Evolutionary conservation across 441 rosid species (phyloP).

Genomic region (Oxalis stricta): DNA sequence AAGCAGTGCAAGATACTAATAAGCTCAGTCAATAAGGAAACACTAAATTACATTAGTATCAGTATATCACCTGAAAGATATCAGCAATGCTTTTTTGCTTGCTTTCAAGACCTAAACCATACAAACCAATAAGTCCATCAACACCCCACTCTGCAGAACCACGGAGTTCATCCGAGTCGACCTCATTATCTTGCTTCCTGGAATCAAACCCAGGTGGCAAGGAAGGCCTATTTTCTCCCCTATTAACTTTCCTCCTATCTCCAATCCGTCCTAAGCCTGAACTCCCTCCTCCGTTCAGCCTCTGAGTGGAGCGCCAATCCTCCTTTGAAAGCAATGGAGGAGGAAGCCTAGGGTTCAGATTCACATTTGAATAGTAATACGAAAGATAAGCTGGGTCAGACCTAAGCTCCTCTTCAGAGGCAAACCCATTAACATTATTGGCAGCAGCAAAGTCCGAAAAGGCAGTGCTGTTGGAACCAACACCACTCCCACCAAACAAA

Average conservation of each 20-base stretch:
- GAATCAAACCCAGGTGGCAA: slow-evolving; percentile 84
- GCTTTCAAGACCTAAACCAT: slow-evolving; percentile 56
- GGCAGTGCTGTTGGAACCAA: slow-evolving; percentile 11
- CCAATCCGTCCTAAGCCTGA: slow-evolving; percentile 66
- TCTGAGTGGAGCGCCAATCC: slow-evolving; percentile 79
- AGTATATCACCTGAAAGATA: slow-evolving; percentile 58
- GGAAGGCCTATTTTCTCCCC: slow-evolving; percentile 36
- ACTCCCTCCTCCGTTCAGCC: slow-evolving; percentile 58
- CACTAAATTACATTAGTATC: not conserved
- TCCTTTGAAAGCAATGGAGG: slow-evolving; percentile 84
- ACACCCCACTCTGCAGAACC: slow-evolving; percentile 64
- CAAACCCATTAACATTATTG: slow-evolving; percentile 32
- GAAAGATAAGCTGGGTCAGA: slow-evolving; percentile 75
- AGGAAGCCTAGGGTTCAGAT: slow-evolving; percentile 92
- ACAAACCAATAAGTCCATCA: slow-evolving; percentile 78
- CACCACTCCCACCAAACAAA: slow-evolving; percentile 35
- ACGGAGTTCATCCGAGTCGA: slow-evolving; percentile 23
- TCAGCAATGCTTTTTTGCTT: slow-evolving; percentile 79
- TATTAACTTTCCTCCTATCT: slow-evolving; percentile 56
- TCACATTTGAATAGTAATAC: slow-evolving; percentile 75
- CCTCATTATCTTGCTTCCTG: slow-evolving; percentile 42
- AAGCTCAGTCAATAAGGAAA: not conserved
- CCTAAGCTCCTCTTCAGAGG: slow-evolving; percentile 66
- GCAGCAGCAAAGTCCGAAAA: slow-evolving; percentile 35
- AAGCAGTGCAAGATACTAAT: not conserved